A percentile compares a stretch with the other conserved stretches of the same genome.
Evolutionary conservation across 495 filamentous ascomycete genomes (phyloP).

Genomic region (Apodospora peruviana): DNA sequence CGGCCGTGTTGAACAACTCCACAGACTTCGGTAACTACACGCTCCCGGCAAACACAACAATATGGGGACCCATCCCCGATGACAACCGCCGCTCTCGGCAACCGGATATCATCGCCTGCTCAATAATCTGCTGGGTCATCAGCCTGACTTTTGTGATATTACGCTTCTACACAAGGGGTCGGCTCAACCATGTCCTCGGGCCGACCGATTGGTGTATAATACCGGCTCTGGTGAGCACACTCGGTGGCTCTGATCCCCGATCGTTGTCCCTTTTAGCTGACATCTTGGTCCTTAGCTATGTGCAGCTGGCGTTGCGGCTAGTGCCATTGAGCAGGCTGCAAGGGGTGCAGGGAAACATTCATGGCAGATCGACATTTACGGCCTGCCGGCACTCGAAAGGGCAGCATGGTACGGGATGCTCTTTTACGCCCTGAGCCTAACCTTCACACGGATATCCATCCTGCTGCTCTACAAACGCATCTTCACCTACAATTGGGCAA

Average conservation of each 20-base stretch:
- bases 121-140: slow-evolving; percentile 21
- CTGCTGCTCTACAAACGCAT: slow-evolving; percentile 25
- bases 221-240: slow-evolving; percentile 20
- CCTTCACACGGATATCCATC: slow-evolving; percentile 24
- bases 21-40: slow-evolving; percentile 7
- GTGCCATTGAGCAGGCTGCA: slow-evolving; percentile 21
- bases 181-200: slow-evolving; percentile 18
- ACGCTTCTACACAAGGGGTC: slow-evolving; percentile 26
- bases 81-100: slow-evolving; percentile 17
- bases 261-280: neutral
- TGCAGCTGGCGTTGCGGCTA: slow-evolving; percentile 18
- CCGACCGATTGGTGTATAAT: slow-evolving; percentile 23
- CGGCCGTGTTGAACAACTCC: neutral
- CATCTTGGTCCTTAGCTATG: slow-evolving; percentile 10
- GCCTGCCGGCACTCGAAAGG: slow-evolving; percentile 15
- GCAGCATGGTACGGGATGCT: slow-evolving; percentile 25
- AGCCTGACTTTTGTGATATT: slow-evolving; percentile 17
- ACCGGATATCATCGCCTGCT: slow-evolving; percentile 21
- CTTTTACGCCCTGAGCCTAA: slow-evolving; percentile 22
- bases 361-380: slow-evolving; percentile 15
- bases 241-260: neutral
- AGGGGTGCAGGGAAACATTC: slow-evolving; percentile 19
- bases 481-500: slow-evolving; percentile 24
- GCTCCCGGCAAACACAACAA: slow-evolving; percentile 4
- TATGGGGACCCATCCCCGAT: slow-evolving; percentile 12